Evolutionary conservation across 2,329 filamentous ascomycete genomes (phyloP), one percentile per base, ranked within the genome.

Genomic region (Sporothrix inflata): DNA sequence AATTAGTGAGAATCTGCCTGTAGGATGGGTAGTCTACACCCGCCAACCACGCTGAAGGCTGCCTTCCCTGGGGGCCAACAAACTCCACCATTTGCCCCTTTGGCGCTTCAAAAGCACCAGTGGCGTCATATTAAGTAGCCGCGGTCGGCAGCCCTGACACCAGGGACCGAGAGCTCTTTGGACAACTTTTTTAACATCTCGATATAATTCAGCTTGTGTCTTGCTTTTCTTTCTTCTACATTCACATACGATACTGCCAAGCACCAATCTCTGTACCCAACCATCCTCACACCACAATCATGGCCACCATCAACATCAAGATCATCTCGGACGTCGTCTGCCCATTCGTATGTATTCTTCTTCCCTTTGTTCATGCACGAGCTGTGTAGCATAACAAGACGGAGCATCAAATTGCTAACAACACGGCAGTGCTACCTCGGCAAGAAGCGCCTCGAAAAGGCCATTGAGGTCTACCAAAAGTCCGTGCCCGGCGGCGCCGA

Each of bases 281-380:
- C 3, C 27, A 67, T 38, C 60, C 9, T 38, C 38, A 0, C 49
- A 19, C 27, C 61, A 11, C 38, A 71, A 79, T 60, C 60, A 94
- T 94, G 92, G 89, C 90, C 24, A 88, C 89, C 77, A 92, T 94
- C 83, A 88, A 89, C 74, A 92, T 97, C 81, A 89, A 91, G 73
- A 88, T 94, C 78, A 89, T 94, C 73, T 93, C 88, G n/a, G 94
- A 97, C 82, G 92, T 89, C 2, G 88, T 96, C 76, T 97, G 93
- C 79, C 92, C 93, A 4, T 87, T 84, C 79, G 83, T 84, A 76
- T 75, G 82, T 76, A 21, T 9, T 30, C 19, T 12, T 16, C 0
- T 14, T 6, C 49, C 14, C 38, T 12, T 19, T 11, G 6, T 63
- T 12, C 30, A 16, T 45, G 11, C 34, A 45, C 21, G 34, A 55